Evolutionary conservation across 306 rosid species (phyloP), one percentile per base, ranked within the genome.

Genomic region (Macrotyloma uniflorum): DNA sequence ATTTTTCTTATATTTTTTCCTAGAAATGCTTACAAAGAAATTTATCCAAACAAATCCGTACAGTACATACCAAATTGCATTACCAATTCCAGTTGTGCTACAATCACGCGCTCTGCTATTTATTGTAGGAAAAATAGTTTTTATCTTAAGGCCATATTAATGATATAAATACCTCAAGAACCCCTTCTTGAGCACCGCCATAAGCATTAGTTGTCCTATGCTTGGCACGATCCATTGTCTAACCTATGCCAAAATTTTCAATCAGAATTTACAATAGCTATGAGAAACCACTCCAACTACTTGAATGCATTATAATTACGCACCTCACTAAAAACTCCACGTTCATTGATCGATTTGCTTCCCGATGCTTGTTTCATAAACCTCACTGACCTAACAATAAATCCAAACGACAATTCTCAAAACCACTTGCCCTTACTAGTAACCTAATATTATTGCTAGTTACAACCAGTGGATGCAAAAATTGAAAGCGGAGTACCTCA

Each of bases 91-190:
- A 50, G 33, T 69, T 32, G 51, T 35, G 26, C 23, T 45, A 55
- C 55, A 43, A 67, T 54, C 63, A 49, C 40, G 10, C 24, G 43
- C 30, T 67, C 10, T 28, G 50, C 11, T 28, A 8, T 15, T 30
- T 36, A 8, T 15, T 30, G 40, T 23, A 42, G 6, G 68, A 67
- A 38, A 69, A 3, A 75, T 2, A 16, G 35, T 59, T 78, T 72
- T 33, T 15, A 26, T 57, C 38, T 53, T 20, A 83, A 67, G 62
- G 15, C 30, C 36, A 77, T 47, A 68, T 54, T 40, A 68, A 78
- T 67, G 46, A 70, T 50, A 74, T 40, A 64, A 28, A 85, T 82
- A 95, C 99, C 99, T 93, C 95, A 61, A 90, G 80, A 33, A 85
- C 81, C 30, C 69, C 80, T 64, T 86, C 90, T 77, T 75, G 89